These are phyloP conservation scores for Ogataea trehalophila DNA, from an alignment of 805 yeast species.

Conservation along the genomic window DNA sequence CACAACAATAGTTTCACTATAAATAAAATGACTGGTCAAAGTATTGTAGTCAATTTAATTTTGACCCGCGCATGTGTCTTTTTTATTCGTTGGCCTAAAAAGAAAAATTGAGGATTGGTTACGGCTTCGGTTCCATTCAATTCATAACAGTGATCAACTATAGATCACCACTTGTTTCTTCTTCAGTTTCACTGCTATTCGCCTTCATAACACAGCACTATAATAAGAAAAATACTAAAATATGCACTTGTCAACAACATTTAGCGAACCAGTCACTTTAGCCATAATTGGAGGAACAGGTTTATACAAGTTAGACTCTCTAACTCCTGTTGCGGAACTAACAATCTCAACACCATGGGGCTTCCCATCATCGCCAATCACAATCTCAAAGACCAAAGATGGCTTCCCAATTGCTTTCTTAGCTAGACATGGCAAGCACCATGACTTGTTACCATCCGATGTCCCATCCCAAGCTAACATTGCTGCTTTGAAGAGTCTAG, in stretches of 20 bases:
- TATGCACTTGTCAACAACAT: conserved; percentile 27
- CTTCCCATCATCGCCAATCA: conserved; percentile 87
- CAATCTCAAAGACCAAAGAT: conserved; percentile 69
- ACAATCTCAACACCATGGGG: conserved; percentile 97
- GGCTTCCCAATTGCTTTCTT: conserved; percentile 90
- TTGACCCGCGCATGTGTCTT: too few relatives aligned
- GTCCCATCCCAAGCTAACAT: conserved; percentile 94
- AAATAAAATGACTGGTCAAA: too few relatives aligned
- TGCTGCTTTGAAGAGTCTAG: conserved; percentile 86
- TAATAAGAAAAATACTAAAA: neutral
- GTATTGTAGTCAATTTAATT: too few relatives aligned
- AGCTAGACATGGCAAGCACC: conserved; percentile 91
- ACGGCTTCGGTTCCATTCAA: too few relatives aligned
- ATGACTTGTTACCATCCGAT: conserved; percentile 83
- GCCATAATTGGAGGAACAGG: conserved; percentile 99
- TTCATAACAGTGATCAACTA: too few relatives aligned
- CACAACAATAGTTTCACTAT: neutral
- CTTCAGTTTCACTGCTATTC: too few relatives aligned
- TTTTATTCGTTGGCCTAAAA: too few relatives aligned
- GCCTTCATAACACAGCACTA: too few relatives aligned
- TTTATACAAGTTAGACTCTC: conserved; percentile 77
- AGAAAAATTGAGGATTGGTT: too few relatives aligned
- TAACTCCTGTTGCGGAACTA: conserved; percentile 80
- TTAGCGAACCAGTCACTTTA: conserved; percentile 63
- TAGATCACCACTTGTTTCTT: too few relatives aligned